Percentiles rank a stretch among this genome's conserved stretches.
These are phyloP conservation scores for Candolleomyces eurysporus DNA, from an alignment of 768 basidiomycete species.

Conservation along the genomic window DNA sequence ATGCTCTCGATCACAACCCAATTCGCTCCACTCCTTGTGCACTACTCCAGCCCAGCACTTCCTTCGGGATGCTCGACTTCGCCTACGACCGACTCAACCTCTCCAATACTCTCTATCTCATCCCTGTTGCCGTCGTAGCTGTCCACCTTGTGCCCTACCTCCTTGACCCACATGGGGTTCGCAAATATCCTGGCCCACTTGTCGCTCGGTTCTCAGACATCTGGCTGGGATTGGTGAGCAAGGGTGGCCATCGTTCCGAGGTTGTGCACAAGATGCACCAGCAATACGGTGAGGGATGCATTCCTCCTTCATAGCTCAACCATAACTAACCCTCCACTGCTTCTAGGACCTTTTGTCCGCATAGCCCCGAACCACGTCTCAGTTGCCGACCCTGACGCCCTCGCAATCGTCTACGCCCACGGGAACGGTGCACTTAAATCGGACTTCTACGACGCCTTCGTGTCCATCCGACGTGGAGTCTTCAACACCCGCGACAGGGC, in stretches of 20 bases:
- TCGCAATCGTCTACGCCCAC: conserved; percentile 73
- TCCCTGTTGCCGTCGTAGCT: conserved; percentile 29
- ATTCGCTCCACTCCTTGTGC: background rate
- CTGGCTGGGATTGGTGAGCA: conserved; percentile 68
- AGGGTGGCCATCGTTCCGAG: conserved; percentile 74
- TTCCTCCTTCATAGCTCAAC: background rate
- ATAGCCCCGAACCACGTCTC: conserved; percentile 78
- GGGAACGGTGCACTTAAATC: conserved; percentile 83
- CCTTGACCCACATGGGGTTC: conserved; percentile 56
- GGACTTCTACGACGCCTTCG: conserved; percentile 77
- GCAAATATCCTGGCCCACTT: conserved; percentile 64
- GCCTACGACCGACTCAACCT: conserved; percentile 1
- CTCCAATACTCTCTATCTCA: background rate
- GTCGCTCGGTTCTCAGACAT: conserved; percentile 68
- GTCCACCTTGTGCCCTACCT: conserved; percentile 50
- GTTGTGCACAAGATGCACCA: conserved; percentile 69
- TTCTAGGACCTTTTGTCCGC: conserved; percentile 63
- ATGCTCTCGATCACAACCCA: background rate
- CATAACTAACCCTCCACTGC: background rate
- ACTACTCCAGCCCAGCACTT: background rate
- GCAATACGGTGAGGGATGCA: conserved; percentile 58
- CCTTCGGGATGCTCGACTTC: background rate
- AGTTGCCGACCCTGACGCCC: conserved; percentile 74
- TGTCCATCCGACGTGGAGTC: conserved; percentile 67
- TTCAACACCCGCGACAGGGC: conserved; percentile 77